A percentile compares a stretch with the other conserved stretches of the same genome.
phyloP scores from a whole-genome alignment of 2,329 filamentous ascomycete species.

The Arthrobotrys pseudoclavata region DNA sequence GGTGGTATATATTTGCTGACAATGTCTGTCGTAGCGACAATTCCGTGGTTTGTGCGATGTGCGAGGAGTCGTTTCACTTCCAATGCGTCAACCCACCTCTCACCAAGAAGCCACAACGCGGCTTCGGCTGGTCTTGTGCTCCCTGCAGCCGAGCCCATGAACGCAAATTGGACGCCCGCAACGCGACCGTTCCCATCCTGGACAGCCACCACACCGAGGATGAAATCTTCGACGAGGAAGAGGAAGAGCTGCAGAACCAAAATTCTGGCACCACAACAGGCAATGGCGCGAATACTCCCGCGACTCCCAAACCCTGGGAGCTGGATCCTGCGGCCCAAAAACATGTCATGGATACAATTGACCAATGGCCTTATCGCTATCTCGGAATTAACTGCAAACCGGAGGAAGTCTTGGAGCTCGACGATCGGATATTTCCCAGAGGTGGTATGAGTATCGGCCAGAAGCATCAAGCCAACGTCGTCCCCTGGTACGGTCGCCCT shows the following conservation, averaged over 20 bases:
- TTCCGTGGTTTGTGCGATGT: conserved; percentile 59
- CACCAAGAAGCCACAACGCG: conserved; percentile 94
- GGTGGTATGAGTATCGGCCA: conserved; percentile 93
- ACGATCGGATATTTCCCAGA: conserved; percentile 96
- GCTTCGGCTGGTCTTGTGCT: conserved; percentile 97
- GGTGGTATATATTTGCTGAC: neutral
- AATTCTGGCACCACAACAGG: conserved; percentile 50
- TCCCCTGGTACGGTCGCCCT: conserved; percentile 85
- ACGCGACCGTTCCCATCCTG: conserved; percentile 68
- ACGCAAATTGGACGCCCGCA: conserved; percentile 87
- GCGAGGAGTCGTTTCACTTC: conserved; percentile 86
- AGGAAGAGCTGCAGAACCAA: conserved; percentile 70
- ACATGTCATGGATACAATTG: conserved; percentile 75
- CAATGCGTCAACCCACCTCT: conserved; percentile 93
- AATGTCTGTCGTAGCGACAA: conserved; percentile 42
- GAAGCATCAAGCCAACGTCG: conserved; percentile 88
- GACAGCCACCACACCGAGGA: conserved; percentile 47
- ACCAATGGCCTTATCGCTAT: conserved; percentile 96
- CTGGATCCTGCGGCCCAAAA: conserved; percentile 41
- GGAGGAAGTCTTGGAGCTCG: conserved; percentile 95
- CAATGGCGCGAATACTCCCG: conserved; percentile 61
- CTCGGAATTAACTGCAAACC: conserved; percentile 94
- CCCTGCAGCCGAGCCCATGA: conserved; percentile 97
- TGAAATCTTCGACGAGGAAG: conserved; percentile 74
- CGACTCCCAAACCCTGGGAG: conserved; percentile 56